Base-by-base conservation (phyloP, 306 rosid species). In the Inga oerstediana region DNA sequence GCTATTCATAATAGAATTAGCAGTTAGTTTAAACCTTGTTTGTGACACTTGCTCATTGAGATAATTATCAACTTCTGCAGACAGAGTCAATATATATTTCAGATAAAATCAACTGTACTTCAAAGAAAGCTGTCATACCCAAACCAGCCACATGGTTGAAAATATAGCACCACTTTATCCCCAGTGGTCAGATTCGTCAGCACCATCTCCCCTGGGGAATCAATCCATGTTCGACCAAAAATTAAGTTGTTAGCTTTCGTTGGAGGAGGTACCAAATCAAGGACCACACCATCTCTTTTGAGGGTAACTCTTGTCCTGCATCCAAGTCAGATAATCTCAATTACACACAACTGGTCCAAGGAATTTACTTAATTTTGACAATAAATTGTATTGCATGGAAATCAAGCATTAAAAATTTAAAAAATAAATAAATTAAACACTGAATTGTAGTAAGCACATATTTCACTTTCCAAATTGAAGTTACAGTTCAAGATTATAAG, bases 281-380 rank as follows among this genome's bases (percentile, higher is more conserved):
- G 87, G 45, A 88, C 87, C 19, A 86, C 93, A 49, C 93, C 96
- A 74, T 84, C 89, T 79, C 80, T 83, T 87, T 92, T 96, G 9
- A 96, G 95, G 71, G 97, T 91, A 74, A 96, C 97, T 67, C 91
- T 94, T 30, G 98, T 92, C 86, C 99, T 96, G 93, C 83, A 83
- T 79, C 66, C 80, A 81, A 48, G 67, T 48, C 74, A 49, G 4
- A 80, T n/a, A 54, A 52, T 16, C 3, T 88, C 72, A 79, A 34
- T 71, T 41, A 77, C 35, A 51, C 79, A 58, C 14, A 64, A 24
- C 35, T 12, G 7, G 7, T 1, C 30, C 44, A 58, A 22, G 46
- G 73, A 82, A 72, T 79, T 66, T 79, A 64, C 39, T 67, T 43
- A 59, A 84, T 45, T n/a, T 22, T 62, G 10, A 43, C 51, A 22